These are phyloP conservation scores for Apophysomyces sp. DNA, from an alignment of 371 early-diverging fungal species.

Conservation along the genomic window DNA sequence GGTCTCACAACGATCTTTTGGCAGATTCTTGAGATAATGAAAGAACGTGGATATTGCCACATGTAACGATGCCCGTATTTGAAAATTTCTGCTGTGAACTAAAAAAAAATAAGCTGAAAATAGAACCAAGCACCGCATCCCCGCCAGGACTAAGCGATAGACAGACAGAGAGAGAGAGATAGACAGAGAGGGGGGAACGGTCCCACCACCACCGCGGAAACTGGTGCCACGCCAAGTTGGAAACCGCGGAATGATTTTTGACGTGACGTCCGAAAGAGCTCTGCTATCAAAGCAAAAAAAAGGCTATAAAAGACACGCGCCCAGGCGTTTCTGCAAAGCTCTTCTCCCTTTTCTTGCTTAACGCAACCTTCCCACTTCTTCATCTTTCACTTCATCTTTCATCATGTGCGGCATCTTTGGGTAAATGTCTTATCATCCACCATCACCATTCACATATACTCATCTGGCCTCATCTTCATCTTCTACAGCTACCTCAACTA, in stretches of 20 bases:
- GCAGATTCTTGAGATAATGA: background rate
- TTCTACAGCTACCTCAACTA: constrained; percentile 77
- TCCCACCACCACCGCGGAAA: background rate
- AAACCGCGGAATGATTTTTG: background rate
- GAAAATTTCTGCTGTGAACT: background rate
- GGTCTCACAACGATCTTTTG: background rate
- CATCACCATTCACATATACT: background rate
- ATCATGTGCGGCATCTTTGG: constrained; percentile 98
- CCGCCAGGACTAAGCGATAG: background rate
- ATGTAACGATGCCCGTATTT: constrained; percentile 1
- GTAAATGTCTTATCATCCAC: constrained; percentile 4
- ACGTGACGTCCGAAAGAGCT: background rate
- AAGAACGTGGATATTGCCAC: background rate
- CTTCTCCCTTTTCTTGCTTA: constrained; percentile 8
- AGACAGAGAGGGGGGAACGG: background rate
- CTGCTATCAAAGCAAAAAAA: background rate
- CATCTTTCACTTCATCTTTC: constrained; percentile 1
- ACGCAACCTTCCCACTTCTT: constrained; percentile 1
- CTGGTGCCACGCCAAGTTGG: background rate
- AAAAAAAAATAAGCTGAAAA: background rate
- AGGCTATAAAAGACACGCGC: constrained; percentile 4
- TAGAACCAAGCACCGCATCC: constrained; percentile 1
- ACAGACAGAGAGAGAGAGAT: background rate
- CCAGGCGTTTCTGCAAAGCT: background rate
- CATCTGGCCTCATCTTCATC: background rate